Conservation (phyloP, 2,329 filamentous ascomycete genomes). For the Botrytis aclada region DNA sequence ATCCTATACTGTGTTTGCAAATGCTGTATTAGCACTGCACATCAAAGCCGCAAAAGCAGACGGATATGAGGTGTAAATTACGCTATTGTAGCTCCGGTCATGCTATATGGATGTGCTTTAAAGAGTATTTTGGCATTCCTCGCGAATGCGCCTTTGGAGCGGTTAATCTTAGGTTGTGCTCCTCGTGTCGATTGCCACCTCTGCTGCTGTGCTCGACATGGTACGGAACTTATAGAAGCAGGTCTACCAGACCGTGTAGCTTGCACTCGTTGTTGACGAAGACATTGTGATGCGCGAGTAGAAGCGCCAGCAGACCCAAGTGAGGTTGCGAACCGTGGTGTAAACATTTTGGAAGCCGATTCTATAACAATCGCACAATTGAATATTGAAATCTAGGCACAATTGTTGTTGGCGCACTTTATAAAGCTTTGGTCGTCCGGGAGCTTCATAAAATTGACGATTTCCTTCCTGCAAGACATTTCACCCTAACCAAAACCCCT, state of each 20-base stretch:
- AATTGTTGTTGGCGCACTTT: background rate
- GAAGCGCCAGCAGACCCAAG: conserved; percentile 25
- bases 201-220: conserved; percentile 26
- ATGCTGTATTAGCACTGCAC: conserved; percentile 8
- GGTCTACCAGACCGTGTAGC: conserved; percentile 16
- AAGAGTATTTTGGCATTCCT: conserved; percentile 30
- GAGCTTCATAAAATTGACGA: background rate
- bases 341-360: conserved; percentile 29
- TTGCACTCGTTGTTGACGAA: conserved; percentile 30
- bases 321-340: conserved; percentile 26
- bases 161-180: background rate
- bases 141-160: background rate
- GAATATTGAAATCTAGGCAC: background rate
- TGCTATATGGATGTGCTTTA: conserved; percentile 33
- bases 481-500: background rate
- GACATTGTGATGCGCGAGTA: conserved; percentile 30
- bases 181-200: conserved; percentile 30
- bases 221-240: conserved; percentile 6
- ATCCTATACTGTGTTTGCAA: conserved; percentile 29
- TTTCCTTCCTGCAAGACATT: conserved; percentile 14
- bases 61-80: conserved; percentile 22
- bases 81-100: conserved; percentile 32
- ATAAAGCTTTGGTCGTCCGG: conserved; percentile 1
- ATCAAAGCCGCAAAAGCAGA: background rate
- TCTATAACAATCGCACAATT: background rate